Evolutionary conservation across 495 filamentous ascomycete genomes (phyloP).

Genomic region (Sphaerosporella brunnea): DNA sequence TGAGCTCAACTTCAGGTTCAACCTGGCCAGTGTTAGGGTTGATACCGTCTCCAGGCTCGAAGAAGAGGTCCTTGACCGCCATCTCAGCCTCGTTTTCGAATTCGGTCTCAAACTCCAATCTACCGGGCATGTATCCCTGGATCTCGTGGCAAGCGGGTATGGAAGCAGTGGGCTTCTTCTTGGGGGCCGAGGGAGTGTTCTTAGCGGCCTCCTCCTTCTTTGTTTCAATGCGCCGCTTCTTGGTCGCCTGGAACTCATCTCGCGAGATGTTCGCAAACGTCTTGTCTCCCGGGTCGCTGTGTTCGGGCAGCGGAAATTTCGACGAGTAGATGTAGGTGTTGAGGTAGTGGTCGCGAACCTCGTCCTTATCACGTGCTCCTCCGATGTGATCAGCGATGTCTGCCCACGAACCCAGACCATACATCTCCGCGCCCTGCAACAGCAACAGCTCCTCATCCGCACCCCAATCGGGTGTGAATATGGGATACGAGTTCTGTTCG

Average conservation of each 20-base stretch:
- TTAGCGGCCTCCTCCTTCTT: conserved; percentile 75
- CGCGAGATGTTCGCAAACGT: conserved; percentile 60
- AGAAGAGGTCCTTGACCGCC: conserved; percentile 93
- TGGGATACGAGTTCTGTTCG: conserved; percentile 93
- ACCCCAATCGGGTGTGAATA: conserved; percentile 88
- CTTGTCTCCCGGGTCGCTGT: conserved; percentile 63
- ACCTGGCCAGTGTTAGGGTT: conserved; percentile 63
- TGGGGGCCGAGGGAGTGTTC: conserved; percentile 65
- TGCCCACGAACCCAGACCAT: conserved; percentile 91
- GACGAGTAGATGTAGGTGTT: conserved; percentile 68
- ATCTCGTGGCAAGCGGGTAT: conserved; percentile 94
- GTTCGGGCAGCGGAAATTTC: conserved; percentile 69
- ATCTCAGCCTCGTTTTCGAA: conserved; percentile 97
- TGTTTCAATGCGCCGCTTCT: conserved; percentile 88
- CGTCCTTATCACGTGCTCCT: conserved; percentile 81
- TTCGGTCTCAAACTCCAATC: conserved; percentile 93
- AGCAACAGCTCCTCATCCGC: conserved; percentile 89
- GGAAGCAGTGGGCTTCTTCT: conserved; percentile 73
- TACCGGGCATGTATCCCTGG: conserved; percentile 95
- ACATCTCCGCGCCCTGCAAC: conserved; percentile 91
- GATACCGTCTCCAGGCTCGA: conserved; percentile 85
- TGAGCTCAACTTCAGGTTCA: conserved; percentile 90
- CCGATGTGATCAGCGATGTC: conserved; percentile 98
- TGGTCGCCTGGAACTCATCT: conserved; percentile 81
- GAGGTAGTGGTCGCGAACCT: conserved; percentile 84